These are phyloP conservation scores for Solanum hybrid DNA, from an alignment of 305 asterid genomes.

Conservation along the genomic window DNA sequence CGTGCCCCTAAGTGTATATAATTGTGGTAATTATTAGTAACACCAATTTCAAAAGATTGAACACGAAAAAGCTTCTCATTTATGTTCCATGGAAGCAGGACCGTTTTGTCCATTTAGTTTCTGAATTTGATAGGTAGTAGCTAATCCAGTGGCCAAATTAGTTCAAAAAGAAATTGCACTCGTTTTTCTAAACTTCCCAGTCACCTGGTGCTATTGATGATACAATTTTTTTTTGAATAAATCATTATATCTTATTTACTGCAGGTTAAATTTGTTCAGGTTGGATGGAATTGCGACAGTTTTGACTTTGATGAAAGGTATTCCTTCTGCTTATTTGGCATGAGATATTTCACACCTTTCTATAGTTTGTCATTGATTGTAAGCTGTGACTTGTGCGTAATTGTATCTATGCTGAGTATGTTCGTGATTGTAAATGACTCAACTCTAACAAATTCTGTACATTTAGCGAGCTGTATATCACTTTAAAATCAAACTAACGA, in stretches of 20 bases:
- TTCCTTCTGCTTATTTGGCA: not conserved
- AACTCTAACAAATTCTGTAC: not conserved
- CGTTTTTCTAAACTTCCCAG: no score
- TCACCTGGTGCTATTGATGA: not conserved
- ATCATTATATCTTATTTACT: not conserved
- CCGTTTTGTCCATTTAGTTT: no score
- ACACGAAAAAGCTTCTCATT: no score
- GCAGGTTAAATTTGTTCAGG: not conserved
- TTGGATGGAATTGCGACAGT: not conserved
- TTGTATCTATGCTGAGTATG: not conserved
- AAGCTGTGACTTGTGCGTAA: not conserved
- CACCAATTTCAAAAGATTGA: no score
- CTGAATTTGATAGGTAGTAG: no score
- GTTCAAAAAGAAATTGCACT: no score
- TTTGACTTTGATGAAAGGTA: not conserved
- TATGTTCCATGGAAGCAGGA: no score
- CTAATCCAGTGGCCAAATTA: no score
- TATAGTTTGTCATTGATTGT: not conserved
- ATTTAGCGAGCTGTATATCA: not conserved
- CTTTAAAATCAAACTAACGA: not conserved
- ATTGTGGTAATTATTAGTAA: no score
- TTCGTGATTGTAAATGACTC: not conserved
- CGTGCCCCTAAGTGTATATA: no score
- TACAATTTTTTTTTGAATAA: not conserved
- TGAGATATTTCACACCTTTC: not conserved